Evolutionary conservation across 805 yeast species (phyloP).

Genomic region (Schizosaccharomyces osmophilus): DNA sequence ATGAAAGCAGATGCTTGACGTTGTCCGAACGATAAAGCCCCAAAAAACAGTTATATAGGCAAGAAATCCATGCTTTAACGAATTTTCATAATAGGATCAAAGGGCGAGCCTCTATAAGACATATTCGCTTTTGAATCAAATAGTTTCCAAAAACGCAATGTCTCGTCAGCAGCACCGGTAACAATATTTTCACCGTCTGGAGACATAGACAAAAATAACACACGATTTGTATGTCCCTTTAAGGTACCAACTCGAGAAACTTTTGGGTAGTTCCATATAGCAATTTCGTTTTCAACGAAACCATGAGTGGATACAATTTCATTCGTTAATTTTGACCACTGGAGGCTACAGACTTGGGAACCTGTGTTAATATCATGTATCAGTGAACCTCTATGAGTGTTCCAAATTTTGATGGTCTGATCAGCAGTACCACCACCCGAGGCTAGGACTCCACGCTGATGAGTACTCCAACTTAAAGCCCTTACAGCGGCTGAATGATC

Average conservation of each 20-base stretch:
- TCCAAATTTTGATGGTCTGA: slow-evolving; percentile 75
- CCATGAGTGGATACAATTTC: slow-evolving; percentile 92
- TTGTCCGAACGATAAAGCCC: too few relatives aligned
- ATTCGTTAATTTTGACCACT: slow-evolving; percentile 79
- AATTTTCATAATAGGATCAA: background rate
- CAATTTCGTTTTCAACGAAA: slow-evolving; percentile 67
- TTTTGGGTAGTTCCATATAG: slow-evolving; percentile 80
- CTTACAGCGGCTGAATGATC: slow-evolving; percentile 91
- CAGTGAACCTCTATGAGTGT: slow-evolving; percentile 51
- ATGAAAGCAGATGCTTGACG: too few relatives aligned
- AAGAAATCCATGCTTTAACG: background rate
- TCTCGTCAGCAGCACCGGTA: slow-evolving; percentile 97
- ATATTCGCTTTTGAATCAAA: slow-evolving; percentile 16
- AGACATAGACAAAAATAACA: slow-evolving; percentile 64
- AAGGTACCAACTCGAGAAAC: slow-evolving; percentile 83
- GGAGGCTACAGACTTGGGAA: slow-evolving; percentile 81
- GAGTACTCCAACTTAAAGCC: slow-evolving; percentile 95
- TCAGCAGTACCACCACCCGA: slow-evolving; percentile 96
- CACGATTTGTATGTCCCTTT: slow-evolving; percentile 85
- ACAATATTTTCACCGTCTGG: slow-evolving; percentile 94
- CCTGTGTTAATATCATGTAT: slow-evolving; percentile 76
- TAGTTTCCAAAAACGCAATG: slow-evolving; percentile 82
- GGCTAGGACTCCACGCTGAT: slow-evolving; percentile 77
- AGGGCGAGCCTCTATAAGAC: background rate
- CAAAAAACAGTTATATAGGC: too few relatives aligned